Base-by-base conservation (phyloP, 2,329 filamentous ascomycete species). In the Coniochaeta prunicola region DNA sequence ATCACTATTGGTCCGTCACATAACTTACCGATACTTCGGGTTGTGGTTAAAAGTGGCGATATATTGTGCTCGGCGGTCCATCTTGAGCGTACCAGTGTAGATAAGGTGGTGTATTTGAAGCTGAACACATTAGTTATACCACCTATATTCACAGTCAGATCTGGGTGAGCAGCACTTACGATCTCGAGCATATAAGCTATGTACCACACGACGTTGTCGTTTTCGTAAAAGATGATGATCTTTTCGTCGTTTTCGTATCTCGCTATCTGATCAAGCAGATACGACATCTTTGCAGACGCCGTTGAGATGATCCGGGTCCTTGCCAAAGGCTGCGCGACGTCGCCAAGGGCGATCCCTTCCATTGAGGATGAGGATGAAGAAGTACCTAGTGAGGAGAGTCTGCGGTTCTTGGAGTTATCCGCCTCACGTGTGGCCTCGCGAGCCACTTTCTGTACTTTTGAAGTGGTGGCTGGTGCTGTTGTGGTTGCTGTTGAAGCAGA, bases 181-280 rank as follows among this genome's bases (percentile, higher is more conserved):
- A 93, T 80, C 64, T 97, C 92, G 0, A 97, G 80, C 31, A 88
- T 85, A 68, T 92, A 87, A 0, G 91, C 89, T 40, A 97, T 82
- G 73, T 96, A 96, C 71, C 84, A 96, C 1, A 91, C 92, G 2
- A 89, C 81, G 65, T 96, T 93, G 61, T 94, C 89, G 33, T 89
- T 88, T 61, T 96, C 91, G 70, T 96, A 97, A 71, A 97, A 97
- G 10, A 97, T 82, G 57, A 97, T 84, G 3, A 96, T 94, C 71
- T 97, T 96, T 67, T 96, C 92, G 0, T 81, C 74, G 1, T 79
- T 72, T 57, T 94, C 84, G 61, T 92, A 79, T 57, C 81, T 77
- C 5, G 86, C 71, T 13, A 97, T 85, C 33, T 84, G 80, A 58
- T 92, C 88, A 19, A 96, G 76, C 6, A 97, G 77, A 67, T 97